Evolutionary conservation across 2,329 filamentous ascomycete genomes (phyloP).

Genomic region (Thielaviopsis euricoi): DNA sequence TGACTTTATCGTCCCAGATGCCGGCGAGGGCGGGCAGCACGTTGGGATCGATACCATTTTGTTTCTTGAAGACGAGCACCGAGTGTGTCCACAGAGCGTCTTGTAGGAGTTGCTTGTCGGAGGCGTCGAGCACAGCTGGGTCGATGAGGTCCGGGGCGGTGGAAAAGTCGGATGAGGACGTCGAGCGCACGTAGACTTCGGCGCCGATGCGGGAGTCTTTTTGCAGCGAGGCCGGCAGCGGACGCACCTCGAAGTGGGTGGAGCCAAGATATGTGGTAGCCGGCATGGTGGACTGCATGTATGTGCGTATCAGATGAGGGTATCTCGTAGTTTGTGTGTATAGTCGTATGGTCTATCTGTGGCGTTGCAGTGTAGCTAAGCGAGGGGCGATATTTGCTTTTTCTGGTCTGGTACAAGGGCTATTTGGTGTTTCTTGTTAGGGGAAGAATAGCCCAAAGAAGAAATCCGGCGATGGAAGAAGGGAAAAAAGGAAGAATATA

Average conservation of each 20-base stretch:
- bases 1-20: constrained; percentile 10
- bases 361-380: no score
- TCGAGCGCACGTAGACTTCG: not conserved
- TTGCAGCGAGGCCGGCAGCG: constrained; percentile 1
- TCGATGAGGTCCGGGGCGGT: not conserved
- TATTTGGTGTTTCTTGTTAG: no score
- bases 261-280: constrained; percentile 4
- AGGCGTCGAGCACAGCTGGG: not conserved
- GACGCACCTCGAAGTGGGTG: constrained; percentile 9
- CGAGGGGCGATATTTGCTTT: no score
- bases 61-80: constrained; percentile 7
- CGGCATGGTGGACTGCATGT: constrained; percentile 2
- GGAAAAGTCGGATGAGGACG: not conserved
- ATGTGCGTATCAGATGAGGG: no score
- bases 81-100: constrained; percentile 8
- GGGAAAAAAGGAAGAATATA: no score
- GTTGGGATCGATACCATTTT: constrained; percentile 8
- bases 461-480: no score
- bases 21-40: constrained; percentile 7
- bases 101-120: constrained; percentile 6
- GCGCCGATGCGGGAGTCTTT: constrained; percentile 11
- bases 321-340: no score
- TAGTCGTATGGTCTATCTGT: no score
- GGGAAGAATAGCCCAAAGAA: no score
- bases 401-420: no score